These are phyloP conservation scores for Wickerhamiella shivajii DNA, from an alignment of 805 yeast species.

Conservation along the genomic window DNA sequence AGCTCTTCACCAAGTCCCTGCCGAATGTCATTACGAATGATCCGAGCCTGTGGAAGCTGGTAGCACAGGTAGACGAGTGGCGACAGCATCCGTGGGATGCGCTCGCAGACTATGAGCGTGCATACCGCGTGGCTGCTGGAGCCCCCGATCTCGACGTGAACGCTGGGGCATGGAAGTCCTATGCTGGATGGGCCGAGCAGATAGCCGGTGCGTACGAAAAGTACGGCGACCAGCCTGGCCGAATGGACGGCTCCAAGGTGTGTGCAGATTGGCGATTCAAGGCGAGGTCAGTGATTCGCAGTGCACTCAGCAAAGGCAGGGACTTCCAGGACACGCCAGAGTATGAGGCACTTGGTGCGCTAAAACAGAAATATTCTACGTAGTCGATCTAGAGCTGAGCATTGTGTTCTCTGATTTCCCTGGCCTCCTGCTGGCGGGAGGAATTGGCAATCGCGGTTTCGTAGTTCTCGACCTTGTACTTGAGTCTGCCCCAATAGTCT, in stretches of 20 bases:
- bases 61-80: constrained; percentile 82
- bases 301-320: constrained; percentile 67
- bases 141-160: constrained; percentile 48
- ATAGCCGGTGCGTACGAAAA: constrained; percentile 76
- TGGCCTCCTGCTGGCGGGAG: constrained; percentile 11
- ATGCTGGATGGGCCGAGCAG: constrained; percentile 66
- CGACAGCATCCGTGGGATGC: constrained; percentile 77
- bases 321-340: constrained; percentile 7
- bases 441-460: constrained; percentile 8
- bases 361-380: background rate
- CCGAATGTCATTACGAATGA: constrained; percentile 56
- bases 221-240: constrained; percentile 51
- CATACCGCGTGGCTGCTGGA: constrained; percentile 56
- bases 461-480: constrained; percentile 20
- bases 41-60: constrained; percentile 63
- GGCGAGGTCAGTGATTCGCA: constrained; percentile 54
- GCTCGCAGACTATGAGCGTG: constrained; percentile 72
- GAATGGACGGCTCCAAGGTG: constrained; percentile 57
- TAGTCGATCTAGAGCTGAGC: background rate
- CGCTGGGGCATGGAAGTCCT: constrained; percentile 56
- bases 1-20: constrained; percentile 51
- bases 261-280: constrained; percentile 89
- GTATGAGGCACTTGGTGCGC: background rate
- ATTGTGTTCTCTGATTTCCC: constrained; percentile 15
- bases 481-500: constrained; percentile 33